Base-by-base conservation (phyloP, 345 rosid genomes). In the Eucalyptus leucophloia region DNA sequence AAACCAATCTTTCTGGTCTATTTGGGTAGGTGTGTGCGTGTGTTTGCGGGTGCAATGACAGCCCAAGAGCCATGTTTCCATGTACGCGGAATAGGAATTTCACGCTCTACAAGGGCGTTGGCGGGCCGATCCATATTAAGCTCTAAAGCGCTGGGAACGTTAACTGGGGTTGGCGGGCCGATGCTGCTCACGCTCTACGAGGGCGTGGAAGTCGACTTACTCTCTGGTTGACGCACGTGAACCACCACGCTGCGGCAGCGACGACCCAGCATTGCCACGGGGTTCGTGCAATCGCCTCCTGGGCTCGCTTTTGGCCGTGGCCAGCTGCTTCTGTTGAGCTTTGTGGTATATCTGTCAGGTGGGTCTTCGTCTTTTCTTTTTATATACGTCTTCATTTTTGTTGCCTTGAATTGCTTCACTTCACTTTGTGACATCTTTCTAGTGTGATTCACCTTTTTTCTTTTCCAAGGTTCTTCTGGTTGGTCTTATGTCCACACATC, bases 151-250 rank as follows among this genome's bases (percentile, higher is more conserved):
- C 8, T 88, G 12, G 97, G 96, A 26, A 95, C 96, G 47, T 13
- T 92, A 37, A 4, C 90, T 4, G 94, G 96, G 26, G 89, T 96
- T 21, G 93, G 92, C 13, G 97, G 95, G 18, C 95, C 95, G 42
- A 95, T 94, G 96, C 67, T 96, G 37, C 90, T 95, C 86, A 92
- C 94, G 21, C 91, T 97, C 89, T 96, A 91, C 90, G 94, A 92
- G 90, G 98, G 96, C 24, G 19, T 54, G 10, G 90, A 92, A 15
- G 62, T 96, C 82, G 53, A 92, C 4, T 47, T 47, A 47, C 49
- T 47, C 18, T 92, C 1, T 92, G 93, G 95, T 89, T 92, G 50
- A 89, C 92, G 7, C 54, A 34, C 44, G 23, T 88, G 24, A 50
- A 90, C 72, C 37, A 69, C 86, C 86, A 86, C 67, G 54, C 54